phyloP scores from a whole-genome alignment of 768 basidiomycete species.

The Lentinula guzmanii region DNA sequence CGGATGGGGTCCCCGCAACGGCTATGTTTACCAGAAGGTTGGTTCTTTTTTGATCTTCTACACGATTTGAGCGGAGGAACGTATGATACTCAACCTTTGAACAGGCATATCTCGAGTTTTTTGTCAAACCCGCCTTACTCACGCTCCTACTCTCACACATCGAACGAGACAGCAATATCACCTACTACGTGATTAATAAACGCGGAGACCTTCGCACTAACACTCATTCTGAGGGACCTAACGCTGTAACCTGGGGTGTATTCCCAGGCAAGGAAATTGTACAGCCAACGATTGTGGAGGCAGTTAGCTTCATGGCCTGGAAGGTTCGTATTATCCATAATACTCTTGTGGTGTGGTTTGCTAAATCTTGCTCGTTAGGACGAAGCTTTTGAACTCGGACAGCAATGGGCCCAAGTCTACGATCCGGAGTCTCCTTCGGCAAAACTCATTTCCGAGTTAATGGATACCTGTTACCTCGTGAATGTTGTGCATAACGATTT shows the following conservation, averaged over 20 bases:
- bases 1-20: slow-evolving; percentile 93
- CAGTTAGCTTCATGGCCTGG: slow-evolving; percentile 98
- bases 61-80: neutral
- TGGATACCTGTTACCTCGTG: slow-evolving; percentile 81
- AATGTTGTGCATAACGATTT: slow-evolving; percentile 98
- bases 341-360: neutral
- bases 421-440: slow-evolving; percentile 70
- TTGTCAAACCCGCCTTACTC: slow-evolving; percentile 73
- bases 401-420: slow-evolving; percentile 87
- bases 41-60: neutral
- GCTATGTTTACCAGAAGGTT: slow-evolving; percentile 95
- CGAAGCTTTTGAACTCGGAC: slow-evolving; percentile 89
- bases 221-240: slow-evolving; percentile 91
- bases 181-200: slow-evolving; percentile 97
- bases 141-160: slow-evolving; percentile 71
- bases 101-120: slow-evolving; percentile 95
- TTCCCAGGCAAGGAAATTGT: slow-evolving; percentile 96
- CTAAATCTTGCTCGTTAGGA: slow-evolving; percentile 44
- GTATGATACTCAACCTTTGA: neutral
- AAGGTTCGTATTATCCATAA: slow-evolving; percentile 47
- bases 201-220: slow-evolving; percentile 93
- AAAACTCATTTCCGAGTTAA: slow-evolving; percentile 68
- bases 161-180: slow-evolving; percentile 81
- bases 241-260: slow-evolving; percentile 98
- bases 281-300: slow-evolving; percentile 95